phyloP scores from a whole-genome alignment of 495 filamentous ascomycete genomes.

The Astrothelium subdiscretum region DNA sequence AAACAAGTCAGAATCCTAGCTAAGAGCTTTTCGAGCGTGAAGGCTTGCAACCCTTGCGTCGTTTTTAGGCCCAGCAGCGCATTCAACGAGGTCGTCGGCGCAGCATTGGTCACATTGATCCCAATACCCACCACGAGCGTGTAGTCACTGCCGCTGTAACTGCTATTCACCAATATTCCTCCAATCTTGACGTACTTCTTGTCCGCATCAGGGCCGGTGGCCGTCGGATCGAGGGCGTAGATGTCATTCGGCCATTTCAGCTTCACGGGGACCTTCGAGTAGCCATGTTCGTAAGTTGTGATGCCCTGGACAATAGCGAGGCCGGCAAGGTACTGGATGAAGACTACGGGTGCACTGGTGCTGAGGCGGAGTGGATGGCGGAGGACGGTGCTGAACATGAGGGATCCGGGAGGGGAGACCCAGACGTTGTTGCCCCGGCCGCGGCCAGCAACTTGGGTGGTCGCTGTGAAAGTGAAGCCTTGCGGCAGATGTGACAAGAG shows the following conservation, averaged over 20 bases:
- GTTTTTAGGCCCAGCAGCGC: constrained; percentile 36
- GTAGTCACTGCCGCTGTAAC: constrained; percentile 65
- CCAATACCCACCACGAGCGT: constrained; percentile 84
- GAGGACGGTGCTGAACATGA: constrained; percentile 79
- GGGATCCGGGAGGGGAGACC: constrained; percentile 77
- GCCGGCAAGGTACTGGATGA: constrained; percentile 86
- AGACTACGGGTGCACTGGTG: constrained; percentile 70
- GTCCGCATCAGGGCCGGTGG: neutral
- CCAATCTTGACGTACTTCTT: constrained; percentile 80
- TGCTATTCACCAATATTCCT: constrained; percentile 86
- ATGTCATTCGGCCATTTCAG: constrained; percentile 99
- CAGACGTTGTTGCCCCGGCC: constrained; percentile 89
- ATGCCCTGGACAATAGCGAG: constrained; percentile 84
- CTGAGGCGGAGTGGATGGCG: constrained; percentile 65
- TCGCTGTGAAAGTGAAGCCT: constrained; percentile 85
- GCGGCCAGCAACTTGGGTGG: constrained; percentile 79
- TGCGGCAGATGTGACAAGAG: constrained; percentile 64
- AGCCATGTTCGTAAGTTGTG: constrained; percentile 64
- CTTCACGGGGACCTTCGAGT: constrained; percentile 63
- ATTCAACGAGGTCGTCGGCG: constrained; percentile 79
- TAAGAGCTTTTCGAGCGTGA: constrained; percentile 70
- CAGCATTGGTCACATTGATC: constrained; percentile 74
- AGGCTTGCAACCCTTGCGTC: constrained; percentile 30
- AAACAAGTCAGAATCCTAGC: constrained; percentile 72
- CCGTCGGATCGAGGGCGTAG: constrained; percentile 59